These are phyloP conservation scores for Solanum chilense DNA, from an alignment of 257 asterid species.

Conservation along the genomic window DNA sequence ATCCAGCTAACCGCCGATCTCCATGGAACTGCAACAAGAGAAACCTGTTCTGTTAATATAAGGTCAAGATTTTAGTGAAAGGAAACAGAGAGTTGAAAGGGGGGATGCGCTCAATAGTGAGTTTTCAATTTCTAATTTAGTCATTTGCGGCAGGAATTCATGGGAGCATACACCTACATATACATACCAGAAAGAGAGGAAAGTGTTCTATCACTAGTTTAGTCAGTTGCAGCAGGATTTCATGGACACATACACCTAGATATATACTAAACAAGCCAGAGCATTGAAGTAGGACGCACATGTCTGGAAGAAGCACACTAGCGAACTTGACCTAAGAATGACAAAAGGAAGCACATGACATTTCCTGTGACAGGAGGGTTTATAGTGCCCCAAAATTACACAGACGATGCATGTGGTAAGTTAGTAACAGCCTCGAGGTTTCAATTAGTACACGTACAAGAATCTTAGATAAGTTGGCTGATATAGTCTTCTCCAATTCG, in stretches of 20 bases:
- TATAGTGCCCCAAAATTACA: not conserved
- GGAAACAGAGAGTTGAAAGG: not conserved
- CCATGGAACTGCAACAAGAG: slow-evolving; percentile 42
- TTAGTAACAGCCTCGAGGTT: not conserved
- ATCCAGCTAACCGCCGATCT: slow-evolving; percentile 30
- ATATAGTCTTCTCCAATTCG: slow-evolving; percentile 56
- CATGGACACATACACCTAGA: not conserved
- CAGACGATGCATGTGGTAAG: not conserved
- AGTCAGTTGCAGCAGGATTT: not conserved
- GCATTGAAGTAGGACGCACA: not conserved
- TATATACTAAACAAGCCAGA: not conserved
- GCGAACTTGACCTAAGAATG: not conserved
- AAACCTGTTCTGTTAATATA: slow-evolving; percentile 1
- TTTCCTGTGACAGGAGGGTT: not conserved
- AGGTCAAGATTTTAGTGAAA: not conserved
- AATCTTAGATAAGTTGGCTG: slow-evolving; percentile 43
- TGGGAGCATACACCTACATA: not conserved
- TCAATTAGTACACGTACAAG: slow-evolving; percentile 44
- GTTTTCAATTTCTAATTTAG: not conserved
- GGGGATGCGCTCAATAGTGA: not conserved
- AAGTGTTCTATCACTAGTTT: not conserved
- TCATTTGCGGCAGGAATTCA: not conserved
- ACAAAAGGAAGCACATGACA: not conserved
- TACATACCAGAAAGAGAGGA: not conserved
- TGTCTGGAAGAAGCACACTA: not conserved